These are phyloP conservation scores for Fraxinus greggii DNA, from an alignment of 305 asterid genomes.

Conservation along the genomic window DNA sequence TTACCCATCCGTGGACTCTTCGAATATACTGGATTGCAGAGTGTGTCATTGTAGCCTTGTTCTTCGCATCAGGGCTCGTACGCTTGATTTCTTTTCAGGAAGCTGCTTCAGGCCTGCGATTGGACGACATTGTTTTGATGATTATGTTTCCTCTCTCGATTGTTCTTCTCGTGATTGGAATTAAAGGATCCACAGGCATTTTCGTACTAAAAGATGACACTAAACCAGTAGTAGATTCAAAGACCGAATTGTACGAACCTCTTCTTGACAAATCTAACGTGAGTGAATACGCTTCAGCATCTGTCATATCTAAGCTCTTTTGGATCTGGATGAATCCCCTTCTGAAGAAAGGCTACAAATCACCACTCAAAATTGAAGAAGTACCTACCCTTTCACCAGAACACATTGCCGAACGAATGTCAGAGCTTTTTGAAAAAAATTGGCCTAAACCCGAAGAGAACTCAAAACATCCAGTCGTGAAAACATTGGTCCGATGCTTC, in stretches of 20 bases:
- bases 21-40: constrained; percentile 63
- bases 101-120: constrained; percentile 34
- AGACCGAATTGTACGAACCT: constrained; percentile 33
- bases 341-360: constrained; percentile 54
- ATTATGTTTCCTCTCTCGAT: constrained; percentile 42
- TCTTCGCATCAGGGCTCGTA: constrained; percentile 43
- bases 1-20: constrained; percentile 57
- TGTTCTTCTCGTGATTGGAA: constrained; percentile 42
- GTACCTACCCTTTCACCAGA: constrained; percentile 78
- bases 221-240: constrained; percentile 32
- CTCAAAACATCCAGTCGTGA: constrained; percentile 69
- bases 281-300: constrained; percentile 71
- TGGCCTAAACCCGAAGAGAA: constrained; percentile 86
- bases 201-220: constrained; percentile 24
- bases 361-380: constrained; percentile 67
- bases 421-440: constrained; percentile 48
- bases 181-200: constrained; percentile 70
- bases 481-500: constrained; percentile 65
- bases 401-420: constrained; percentile 74
- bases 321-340: constrained; percentile 95
- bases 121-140: constrained; percentile 58
- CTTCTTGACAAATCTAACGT: constrained; percentile 48
- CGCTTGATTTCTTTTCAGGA: constrained; percentile 47
- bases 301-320: constrained; percentile 61
- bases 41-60: constrained; percentile 44